Conservation (phyloP, 768 basidiomycete species). For the Tricholoma terreum region DNA sequence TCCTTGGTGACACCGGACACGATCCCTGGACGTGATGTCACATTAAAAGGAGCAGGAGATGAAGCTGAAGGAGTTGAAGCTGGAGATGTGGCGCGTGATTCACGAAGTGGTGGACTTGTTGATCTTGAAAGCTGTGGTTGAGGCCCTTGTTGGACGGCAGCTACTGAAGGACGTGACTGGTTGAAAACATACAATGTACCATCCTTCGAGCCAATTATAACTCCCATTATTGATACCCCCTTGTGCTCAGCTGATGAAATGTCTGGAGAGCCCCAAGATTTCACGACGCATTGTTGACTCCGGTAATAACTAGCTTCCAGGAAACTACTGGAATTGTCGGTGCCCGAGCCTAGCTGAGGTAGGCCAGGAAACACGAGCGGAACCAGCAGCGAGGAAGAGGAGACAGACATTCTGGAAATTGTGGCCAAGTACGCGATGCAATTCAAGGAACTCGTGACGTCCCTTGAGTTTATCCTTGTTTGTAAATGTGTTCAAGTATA, state of each 20-base stretch:
- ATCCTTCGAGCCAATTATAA: constrained; percentile 41
- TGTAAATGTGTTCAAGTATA: no score
- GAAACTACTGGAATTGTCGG: constrained; percentile 9
- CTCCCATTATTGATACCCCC: constrained; percentile 18
- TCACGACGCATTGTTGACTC: constrained; percentile 29
- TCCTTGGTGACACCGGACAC: constrained; percentile 73
- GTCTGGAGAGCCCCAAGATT: constrained; percentile 24
- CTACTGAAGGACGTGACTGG: constrained; percentile 11
- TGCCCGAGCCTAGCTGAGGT: constrained; percentile 10
- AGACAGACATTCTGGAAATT: neutral
- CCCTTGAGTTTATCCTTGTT: neutral
- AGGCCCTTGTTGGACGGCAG: constrained; percentile 5
- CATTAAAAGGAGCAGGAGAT: constrained; percentile 47
- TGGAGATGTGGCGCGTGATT: constrained; percentile 26
- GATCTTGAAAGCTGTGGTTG: constrained; percentile 17
- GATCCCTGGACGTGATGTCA: constrained; percentile 56
- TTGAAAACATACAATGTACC: constrained; percentile 43
- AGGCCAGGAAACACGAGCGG: constrained; percentile 34
- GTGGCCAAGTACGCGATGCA: neutral
- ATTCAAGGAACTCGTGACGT: no score
- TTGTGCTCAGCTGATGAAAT: constrained; percentile 2
- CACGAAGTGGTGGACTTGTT: constrained; percentile 15
- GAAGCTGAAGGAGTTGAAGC: constrained; percentile 40
- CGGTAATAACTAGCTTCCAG: constrained; percentile 32
- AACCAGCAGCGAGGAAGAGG: constrained; percentile 15